phyloP scores from a whole-genome alignment of 306 rosid species.

The Luffa aegyptiaca region DNA sequence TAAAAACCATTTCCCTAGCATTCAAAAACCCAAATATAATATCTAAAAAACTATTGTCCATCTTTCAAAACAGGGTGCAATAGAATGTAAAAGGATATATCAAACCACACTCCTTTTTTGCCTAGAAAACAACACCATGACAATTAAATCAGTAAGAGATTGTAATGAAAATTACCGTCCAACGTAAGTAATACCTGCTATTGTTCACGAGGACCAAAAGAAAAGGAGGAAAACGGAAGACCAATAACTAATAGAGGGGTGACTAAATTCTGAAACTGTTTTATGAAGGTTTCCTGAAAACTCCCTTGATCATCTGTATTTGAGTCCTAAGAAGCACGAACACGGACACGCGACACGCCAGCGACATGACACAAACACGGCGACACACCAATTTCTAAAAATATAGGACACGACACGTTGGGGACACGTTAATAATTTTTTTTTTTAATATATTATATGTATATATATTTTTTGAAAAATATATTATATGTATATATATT shows the following conservation, averaged over 20 bases:
- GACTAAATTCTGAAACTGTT: slow-evolving; percentile 38
- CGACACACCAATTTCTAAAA: too few relatives aligned
- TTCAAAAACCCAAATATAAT: neutral
- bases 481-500: too few relatives aligned
- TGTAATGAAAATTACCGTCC: neutral
- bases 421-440: too few relatives aligned
- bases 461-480: too few relatives aligned
- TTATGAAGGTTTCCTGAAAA: slow-evolving; percentile 49
- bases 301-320: slow-evolving; percentile 47
- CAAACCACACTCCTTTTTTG: neutral
- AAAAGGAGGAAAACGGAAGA: slow-evolving; percentile 42
- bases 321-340: too few relatives aligned
- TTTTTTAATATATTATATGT: too few relatives aligned
- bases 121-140: neutral
- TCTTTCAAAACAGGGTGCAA: neutral
- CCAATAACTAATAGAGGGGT: slow-evolving; percentile 52
- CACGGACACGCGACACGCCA: too few relatives aligned
- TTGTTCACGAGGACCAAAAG: slow-evolving; percentile 50
- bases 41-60: too few relatives aligned
- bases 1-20: neutral
- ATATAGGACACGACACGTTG: too few relatives aligned
- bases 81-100: neutral
- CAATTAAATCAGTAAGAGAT: too few relatives aligned
- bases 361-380: too few relatives aligned
- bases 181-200: slow-evolving; percentile 43